These are phyloP conservation scores for Pistacia atlantica DNA, from an alignment of 345 rosid species.

Conservation along the genomic window DNA sequence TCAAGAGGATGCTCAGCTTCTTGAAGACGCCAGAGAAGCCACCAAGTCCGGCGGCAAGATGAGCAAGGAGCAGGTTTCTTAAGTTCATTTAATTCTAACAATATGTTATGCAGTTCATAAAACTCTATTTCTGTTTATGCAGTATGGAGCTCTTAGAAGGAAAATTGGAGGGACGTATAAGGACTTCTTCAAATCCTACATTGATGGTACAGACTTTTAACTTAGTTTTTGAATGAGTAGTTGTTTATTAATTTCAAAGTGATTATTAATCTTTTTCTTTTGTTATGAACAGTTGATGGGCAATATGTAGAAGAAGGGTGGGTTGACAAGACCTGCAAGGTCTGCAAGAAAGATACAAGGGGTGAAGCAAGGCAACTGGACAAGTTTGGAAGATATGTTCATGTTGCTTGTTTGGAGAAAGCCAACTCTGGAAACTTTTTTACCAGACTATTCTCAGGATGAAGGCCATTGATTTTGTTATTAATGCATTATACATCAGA, in stretches of 20 bases:
- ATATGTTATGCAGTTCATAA: background rate
- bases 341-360: conserved; percentile 82
- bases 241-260: no score
- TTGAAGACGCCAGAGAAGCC: conserved; percentile 68
- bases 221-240: background rate
- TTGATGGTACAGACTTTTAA: conserved; percentile 54
- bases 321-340: conserved; percentile 93
- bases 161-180: conserved; percentile 92
- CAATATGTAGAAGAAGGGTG: conserved; percentile 70
- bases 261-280: background rate
- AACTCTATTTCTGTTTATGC: conserved; percentile 19
- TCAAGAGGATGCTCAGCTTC: conserved; percentile 73
- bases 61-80: conserved; percentile 69
- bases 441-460: conserved; percentile 66
- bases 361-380: conserved; percentile 83
- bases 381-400: conserved; percentile 74
- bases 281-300: conserved; percentile 61
- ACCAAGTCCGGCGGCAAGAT: conserved; percentile 71
- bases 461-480: conserved; percentile 1
- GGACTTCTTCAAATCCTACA: conserved; percentile 90
- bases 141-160: conserved; percentile 95
- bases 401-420: conserved; percentile 66
- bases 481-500: no score
- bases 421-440: conserved; percentile 73
- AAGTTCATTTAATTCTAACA: no score